Evolutionary conservation across 805 yeast species (phyloP).

Genomic region (Osmozyma mogii): DNA sequence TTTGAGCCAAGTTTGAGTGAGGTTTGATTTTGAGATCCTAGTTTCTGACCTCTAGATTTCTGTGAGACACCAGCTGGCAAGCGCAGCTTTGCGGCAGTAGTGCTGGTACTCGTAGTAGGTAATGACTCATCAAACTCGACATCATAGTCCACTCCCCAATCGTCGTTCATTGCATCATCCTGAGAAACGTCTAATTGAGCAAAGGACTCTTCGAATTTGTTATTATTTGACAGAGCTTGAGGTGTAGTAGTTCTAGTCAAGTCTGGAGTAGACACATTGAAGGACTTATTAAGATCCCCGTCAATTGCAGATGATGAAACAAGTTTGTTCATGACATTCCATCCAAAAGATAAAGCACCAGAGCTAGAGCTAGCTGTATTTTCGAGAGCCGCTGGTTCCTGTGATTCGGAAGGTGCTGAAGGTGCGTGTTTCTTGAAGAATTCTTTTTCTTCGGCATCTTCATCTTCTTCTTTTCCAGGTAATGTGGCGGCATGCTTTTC

Average conservation of each 20-base stretch:
- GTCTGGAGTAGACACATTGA: slow-evolving; percentile 32
- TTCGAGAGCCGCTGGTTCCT: slow-evolving; percentile 4
- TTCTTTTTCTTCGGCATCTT: slow-evolving; percentile 29
- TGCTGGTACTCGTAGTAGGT: background rate
- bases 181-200: slow-evolving; percentile 5
- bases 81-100: slow-evolving; percentile 3
- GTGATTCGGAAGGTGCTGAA: slow-evolving; percentile 1
- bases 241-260: slow-evolving; percentile 24
- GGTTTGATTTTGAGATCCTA: slow-evolving; percentile 12
- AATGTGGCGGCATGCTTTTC: slow-evolving; percentile 30
- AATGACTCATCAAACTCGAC: background rate
- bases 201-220: slow-evolving; percentile 1
- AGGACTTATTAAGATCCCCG: slow-evolving; percentile 29
- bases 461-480: slow-evolving; percentile 29
- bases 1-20: too few species aligned
- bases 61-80: slow-evolving; percentile 3
- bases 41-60: slow-evolving; percentile 15
- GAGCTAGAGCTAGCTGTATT: slow-evolving; percentile 5
- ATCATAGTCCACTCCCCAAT: slow-evolving; percentile 9
- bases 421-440: slow-evolving; percentile 25
- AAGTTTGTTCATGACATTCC: slow-evolving; percentile 30
- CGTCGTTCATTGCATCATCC: slow-evolving; percentile 13
- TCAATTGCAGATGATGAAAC: slow-evolving; percentile 22
- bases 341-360: slow-evolving; percentile 21
- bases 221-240: slow-evolving; percentile 2